A percentile compares a stretch with the other conserved stretches of the same genome.
phyloP scores from a whole-genome alignment of 1,139 yeast genomes.

The Sugiyamaella novakii region DNA sequence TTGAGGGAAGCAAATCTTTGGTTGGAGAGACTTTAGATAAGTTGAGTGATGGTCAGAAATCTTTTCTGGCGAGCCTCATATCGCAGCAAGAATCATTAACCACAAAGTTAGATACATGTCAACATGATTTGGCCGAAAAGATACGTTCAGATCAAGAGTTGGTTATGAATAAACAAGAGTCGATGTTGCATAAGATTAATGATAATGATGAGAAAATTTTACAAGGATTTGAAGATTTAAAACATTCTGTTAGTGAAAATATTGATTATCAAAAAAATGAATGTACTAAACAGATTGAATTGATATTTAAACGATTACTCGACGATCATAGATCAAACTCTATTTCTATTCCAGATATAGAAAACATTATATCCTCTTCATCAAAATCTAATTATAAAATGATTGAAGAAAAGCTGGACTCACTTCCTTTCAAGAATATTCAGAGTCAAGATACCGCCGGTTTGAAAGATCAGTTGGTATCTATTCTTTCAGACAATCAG shows the following conservation, averaged over 20 bases:
- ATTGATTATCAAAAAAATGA: background rate
- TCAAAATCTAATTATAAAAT: no score
- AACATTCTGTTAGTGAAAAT: background rate
- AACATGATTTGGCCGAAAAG: background rate
- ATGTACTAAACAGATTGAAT: background rate
- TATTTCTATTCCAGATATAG: no score
- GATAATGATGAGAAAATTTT: background rate
- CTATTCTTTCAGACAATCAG: background rate
- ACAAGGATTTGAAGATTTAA: background rate
- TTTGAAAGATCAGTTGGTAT: no score
- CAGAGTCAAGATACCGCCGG: no score
- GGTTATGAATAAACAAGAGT: background rate
- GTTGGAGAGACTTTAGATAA: background rate
- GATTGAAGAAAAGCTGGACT: background rate
- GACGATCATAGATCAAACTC: no score
- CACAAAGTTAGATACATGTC: no score
- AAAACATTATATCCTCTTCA: no score
- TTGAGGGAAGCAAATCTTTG: background rate
- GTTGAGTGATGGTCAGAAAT: constrained; percentile 3
- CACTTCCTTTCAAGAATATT: background rate
- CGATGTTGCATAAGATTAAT: background rate
- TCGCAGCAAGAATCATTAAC: background rate
- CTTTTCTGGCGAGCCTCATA: background rate
- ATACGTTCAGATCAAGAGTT: background rate
- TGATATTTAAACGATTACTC: background rate